Percentiles rank a stretch among this genome's conserved stretches.
These are phyloP conservation scores for Gentiana macrophylla DNA, from an alignment of 257 asterid species.

Conservation along the genomic window DNA sequence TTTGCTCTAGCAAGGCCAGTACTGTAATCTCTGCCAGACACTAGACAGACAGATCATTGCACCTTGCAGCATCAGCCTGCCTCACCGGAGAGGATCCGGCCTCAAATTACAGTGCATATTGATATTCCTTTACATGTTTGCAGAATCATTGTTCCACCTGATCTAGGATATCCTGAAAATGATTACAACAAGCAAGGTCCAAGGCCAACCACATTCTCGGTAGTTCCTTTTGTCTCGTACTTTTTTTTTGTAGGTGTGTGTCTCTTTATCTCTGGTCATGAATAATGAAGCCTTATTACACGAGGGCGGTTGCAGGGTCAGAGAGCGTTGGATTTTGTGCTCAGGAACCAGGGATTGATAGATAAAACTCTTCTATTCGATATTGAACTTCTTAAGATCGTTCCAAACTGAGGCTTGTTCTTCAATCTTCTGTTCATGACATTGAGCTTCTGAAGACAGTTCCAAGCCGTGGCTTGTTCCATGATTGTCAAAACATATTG, in stretches of 20 bases:
- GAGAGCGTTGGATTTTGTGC: conserved; percentile 87
- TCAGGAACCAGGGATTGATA: conserved; percentile 89
- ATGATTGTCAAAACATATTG: no score
- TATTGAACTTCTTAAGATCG: conserved; percentile 75
- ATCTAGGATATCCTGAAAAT: conserved; percentile 85
- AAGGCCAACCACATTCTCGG: conserved; percentile 94
- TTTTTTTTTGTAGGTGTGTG: neutral
- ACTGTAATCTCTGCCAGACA: no score
- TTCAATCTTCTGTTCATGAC: neutral
- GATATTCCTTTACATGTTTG: conserved; percentile 6
- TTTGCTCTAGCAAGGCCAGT: no score
- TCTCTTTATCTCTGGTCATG: neutral
- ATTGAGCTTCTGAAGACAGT: no score
- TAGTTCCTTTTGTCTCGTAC: conserved; percentile 17
- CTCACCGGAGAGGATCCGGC: no score
- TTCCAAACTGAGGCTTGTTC: conserved; percentile 37
- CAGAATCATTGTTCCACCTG: conserved; percentile 95
- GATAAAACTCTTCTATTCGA: conserved; percentile 94
- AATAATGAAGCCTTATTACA: neutral
- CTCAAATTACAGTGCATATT: neutral
- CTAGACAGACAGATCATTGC: no score
- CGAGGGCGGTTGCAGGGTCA: conserved; percentile 61
- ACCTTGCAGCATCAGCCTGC: no score
- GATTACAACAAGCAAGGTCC: conserved; percentile 97
- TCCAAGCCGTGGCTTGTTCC: no score